Evolutionary conservation across 352 stramenopile genomes (phyloP).

Genomic region (Pythium aquatile): DNA sequence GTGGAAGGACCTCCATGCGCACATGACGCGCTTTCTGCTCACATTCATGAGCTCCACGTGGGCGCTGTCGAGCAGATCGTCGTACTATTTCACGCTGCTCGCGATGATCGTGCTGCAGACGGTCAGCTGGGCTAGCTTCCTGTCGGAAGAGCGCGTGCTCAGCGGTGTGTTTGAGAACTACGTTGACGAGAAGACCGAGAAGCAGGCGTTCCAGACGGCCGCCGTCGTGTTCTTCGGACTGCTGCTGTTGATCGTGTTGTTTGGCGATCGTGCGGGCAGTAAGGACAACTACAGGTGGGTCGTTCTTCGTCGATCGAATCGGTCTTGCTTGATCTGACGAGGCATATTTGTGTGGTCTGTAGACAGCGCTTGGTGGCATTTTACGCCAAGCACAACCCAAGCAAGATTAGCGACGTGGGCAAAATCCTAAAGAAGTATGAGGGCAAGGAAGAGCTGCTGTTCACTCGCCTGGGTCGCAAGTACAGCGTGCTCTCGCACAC

Average conservation of each 20-base stretch:
- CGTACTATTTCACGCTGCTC: constrained; percentile 44
- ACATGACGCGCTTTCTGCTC: constrained; percentile 56
- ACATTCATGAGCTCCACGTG: constrained; percentile 54
- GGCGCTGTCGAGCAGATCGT: constrained; percentile 35
- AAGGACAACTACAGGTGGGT: constrained; percentile 52
- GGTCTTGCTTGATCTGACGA: not conserved
- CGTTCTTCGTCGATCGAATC: not conserved
- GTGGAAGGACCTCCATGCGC: constrained; percentile 31
- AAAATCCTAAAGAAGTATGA: constrained; percentile 72
- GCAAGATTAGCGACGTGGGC: constrained; percentile 62
- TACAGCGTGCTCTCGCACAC: constrained; percentile 63
- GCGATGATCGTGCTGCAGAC: constrained; percentile 53
- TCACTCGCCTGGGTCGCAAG: constrained; percentile 71
- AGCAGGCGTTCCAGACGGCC: constrained; percentile 40
- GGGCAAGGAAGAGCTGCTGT: constrained; percentile 77
- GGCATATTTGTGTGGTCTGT: not conserved
- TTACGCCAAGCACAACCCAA: constrained; percentile 73
- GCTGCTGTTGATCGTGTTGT: constrained; percentile 50
- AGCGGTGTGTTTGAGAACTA: constrained; percentile 10
- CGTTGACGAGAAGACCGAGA: constrained; percentile 43
- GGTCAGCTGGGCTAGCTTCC: constrained; percentile 44
- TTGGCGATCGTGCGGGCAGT: constrained; percentile 28
- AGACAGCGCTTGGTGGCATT: constrained; percentile 59
- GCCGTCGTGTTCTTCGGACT: constrained; percentile 44
- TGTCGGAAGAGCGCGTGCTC: constrained; percentile 37